Percentiles rank a stretch among this genome's conserved stretches.
Conservation (phyloP, 179 eudicot genomes). For the Heliamphora ciliata region DNA sequence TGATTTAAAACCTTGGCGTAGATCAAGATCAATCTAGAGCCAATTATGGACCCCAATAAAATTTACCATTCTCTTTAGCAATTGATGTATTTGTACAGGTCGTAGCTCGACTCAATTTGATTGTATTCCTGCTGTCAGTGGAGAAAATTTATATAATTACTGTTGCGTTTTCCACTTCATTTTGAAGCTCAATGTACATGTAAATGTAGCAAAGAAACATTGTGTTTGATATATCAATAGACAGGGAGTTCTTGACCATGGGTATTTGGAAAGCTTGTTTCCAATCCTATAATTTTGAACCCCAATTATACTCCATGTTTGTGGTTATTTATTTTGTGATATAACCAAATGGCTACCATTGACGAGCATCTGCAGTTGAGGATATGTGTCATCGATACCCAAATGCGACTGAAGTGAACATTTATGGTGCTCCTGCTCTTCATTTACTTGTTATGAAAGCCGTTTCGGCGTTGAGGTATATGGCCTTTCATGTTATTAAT, state of each 20-base stretch:
- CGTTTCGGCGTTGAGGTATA: conserved; percentile 64
- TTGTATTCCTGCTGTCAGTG: background rate
- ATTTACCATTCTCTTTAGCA: too few species aligned
- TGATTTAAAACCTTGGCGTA: too few species aligned
- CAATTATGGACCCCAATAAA: too few species aligned
- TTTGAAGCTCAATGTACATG: background rate
- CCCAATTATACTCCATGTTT: background rate
- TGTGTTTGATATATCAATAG: background rate
- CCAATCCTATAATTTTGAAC: background rate
- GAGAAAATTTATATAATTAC: background rate
- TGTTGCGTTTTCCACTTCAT: background rate
- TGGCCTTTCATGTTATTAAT: conserved; percentile 16
- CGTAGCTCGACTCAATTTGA: background rate
- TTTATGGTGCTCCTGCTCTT: conserved; percentile 55
- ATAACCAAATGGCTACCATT: conserved; percentile 1
- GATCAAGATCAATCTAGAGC: too few species aligned
- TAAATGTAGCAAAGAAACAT: background rate
- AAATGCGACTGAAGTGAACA: conserved; percentile 67
- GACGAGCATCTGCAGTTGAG: conserved; percentile 54
- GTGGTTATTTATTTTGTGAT: background rate
- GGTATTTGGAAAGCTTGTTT: too few species aligned
- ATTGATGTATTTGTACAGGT: background rate
- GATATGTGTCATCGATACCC: conserved; percentile 87
- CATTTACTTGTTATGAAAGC: conserved; percentile 65
- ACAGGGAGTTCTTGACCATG: too few species aligned